phyloP scores from a whole-genome alignment of 2,329 filamentous ascomycete species.

The Epichloe aotearoae region DNA sequence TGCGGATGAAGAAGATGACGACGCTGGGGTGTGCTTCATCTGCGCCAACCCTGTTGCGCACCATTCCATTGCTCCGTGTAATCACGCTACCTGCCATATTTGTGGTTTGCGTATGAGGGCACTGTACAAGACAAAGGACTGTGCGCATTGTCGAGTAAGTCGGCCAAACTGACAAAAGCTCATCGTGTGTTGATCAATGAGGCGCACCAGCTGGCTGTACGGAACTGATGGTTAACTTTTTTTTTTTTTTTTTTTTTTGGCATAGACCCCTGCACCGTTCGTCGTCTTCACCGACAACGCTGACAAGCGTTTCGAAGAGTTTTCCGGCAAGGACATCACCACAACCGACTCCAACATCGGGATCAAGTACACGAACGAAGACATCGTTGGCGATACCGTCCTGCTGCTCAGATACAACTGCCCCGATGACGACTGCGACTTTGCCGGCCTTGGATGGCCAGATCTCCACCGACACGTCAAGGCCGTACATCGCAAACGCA shows the following conservation, averaged over 20 bases:
- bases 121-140: conserved; percentile 91
- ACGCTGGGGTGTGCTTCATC: conserved; percentile 86
- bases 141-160: conserved; percentile 83
- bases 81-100: conserved; percentile 93
- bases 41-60: conserved; percentile 85
- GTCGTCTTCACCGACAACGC: conserved; percentile 88
- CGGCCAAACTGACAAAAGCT: background rate
- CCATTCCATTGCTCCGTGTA: conserved; percentile 82
- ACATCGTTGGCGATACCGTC: conserved; percentile 84
- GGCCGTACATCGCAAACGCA: conserved; percentile 67
- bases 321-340: conserved; percentile 56
- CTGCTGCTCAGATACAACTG: conserved; percentile 89
- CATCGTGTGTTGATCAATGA: background rate
- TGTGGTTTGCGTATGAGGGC: conserved; percentile 84
- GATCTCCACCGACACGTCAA: conserved; percentile 64
- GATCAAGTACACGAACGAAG: conserved; percentile 77
- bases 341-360: conserved; percentile 75
- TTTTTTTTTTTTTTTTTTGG: too few relatives aligned
- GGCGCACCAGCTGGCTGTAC: background rate
- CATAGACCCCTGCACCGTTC: conserved; percentile 51
- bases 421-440: conserved; percentile 66
- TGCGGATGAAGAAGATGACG: conserved; percentile 28
- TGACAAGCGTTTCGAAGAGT: conserved; percentile 77
- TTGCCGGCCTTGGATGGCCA: conserved; percentile 57
- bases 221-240: background rate